phyloP scores from a whole-genome alignment of 1,139 yeast genomes.

The Candida sanyaensis region DNA sequence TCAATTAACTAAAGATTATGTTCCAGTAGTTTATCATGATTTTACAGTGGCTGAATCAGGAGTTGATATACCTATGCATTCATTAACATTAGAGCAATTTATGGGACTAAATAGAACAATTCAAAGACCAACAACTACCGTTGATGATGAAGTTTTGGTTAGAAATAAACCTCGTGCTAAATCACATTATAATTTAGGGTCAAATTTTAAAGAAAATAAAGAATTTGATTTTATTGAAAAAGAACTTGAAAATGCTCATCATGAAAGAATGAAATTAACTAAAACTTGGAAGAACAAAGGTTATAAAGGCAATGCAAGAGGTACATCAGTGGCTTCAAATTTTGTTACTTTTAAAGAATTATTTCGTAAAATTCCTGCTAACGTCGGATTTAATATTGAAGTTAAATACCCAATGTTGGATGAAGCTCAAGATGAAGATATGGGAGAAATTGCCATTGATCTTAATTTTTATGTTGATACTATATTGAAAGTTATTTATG shows the following conservation, averaged over 20 bases:
- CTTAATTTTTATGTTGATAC: slow-evolving; percentile 87
- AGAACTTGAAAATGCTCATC: slow-evolving; percentile 41
- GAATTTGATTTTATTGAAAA: slow-evolving; percentile 40
- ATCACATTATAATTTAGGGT: slow-evolving; percentile 35
- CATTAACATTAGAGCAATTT: slow-evolving; percentile 87
- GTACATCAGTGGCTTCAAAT: slow-evolving; percentile 86
- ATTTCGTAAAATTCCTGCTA: slow-evolving; percentile 75
- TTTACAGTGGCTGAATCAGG: slow-evolving; percentile 95
- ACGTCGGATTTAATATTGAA: slow-evolving; percentile 93
- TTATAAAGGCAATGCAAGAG: slow-evolving; percentile 89
- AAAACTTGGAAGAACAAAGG: slow-evolving; percentile 85
- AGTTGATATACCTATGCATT: slow-evolving; percentile 95
- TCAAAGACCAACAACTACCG: slow-evolving; percentile 23
- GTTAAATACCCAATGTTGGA: slow-evolving; percentile 95
- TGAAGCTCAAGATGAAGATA: slow-evolving; percentile 85
- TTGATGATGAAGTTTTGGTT: slow-evolving; percentile 41
- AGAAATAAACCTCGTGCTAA: slow-evolving; percentile 43
- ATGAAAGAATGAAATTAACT: slow-evolving; percentile 79
- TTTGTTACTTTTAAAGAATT: slow-evolving; percentile 88
- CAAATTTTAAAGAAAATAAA: slow-evolving; percentile 15
- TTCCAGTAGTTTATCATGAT: slow-evolving; percentile 95
- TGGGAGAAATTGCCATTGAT: slow-evolving; percentile 84
- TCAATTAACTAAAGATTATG: slow-evolving; percentile 88
- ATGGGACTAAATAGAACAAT: slow-evolving; percentile 52
- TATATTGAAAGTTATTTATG: slow-evolving; percentile 77